These are phyloP conservation scores for Pilasporangium apinafurcum DNA, from an alignment of 352 stramenopile species.

Conservation along the genomic window DNA sequence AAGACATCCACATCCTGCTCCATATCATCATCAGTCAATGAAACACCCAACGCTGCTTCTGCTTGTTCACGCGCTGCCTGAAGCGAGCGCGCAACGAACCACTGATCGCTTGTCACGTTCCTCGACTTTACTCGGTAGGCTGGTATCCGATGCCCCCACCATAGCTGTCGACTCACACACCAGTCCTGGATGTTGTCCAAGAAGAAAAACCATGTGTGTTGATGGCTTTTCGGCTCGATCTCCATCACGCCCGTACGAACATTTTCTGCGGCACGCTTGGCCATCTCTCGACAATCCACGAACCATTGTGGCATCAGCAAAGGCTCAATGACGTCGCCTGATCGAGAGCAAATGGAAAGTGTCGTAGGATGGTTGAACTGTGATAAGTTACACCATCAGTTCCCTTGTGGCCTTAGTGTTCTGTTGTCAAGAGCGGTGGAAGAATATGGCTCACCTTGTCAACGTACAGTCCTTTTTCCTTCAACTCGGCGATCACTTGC, in stretches of 20 bases:
- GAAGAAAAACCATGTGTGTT: slow-evolving; percentile 96
- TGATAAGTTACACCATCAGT: no score
- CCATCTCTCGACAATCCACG: slow-evolving; percentile 91
- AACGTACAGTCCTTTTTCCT: slow-evolving; percentile 83
- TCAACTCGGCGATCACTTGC: slow-evolving; percentile 89
- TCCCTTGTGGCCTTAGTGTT: no score
- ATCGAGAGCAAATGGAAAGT: slow-evolving; percentile 96
- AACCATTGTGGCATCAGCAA: slow-evolving; percentile 99
- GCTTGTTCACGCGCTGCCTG: slow-evolving; percentile 90
- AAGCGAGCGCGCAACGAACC: slow-evolving; percentile 93
- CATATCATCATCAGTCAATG: slow-evolving; percentile 75
- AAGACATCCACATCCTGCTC: slow-evolving; percentile 98
- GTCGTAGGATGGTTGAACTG: slow-evolving; percentile 72
- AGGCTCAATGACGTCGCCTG: slow-evolving; percentile 98
- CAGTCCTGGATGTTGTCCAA: slow-evolving; percentile 99
- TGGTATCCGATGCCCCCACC: slow-evolving; percentile 99
- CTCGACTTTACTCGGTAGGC: slow-evolving; percentile 89
- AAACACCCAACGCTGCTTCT: slow-evolving; percentile 67
- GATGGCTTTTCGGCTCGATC: slow-evolving; percentile 93
- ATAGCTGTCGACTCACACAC: slow-evolving; percentile 99
- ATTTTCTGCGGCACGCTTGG: slow-evolving; percentile 89
- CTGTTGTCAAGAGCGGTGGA: no score
- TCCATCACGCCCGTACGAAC: slow-evolving; percentile 92
- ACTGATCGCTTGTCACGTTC: slow-evolving; percentile 46
- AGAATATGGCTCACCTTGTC: slow-evolving; percentile 88